Base-by-base conservation (phyloP, 371 early-diverging fungal species). In the Syncephalastrum racemosum region DNA sequence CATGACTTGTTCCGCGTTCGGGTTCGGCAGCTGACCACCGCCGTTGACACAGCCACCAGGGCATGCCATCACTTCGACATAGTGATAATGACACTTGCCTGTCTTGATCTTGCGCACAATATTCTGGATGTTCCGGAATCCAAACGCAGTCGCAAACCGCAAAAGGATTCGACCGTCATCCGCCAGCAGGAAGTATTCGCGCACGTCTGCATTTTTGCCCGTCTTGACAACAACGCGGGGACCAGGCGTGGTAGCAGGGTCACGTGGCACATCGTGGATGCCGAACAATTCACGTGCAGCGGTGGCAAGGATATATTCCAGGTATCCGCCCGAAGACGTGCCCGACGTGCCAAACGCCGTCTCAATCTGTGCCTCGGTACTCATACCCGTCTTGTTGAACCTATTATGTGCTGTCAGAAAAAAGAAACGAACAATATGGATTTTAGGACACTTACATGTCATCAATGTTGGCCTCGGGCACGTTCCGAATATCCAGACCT, bases 31-130 rank as follows among this genome's bases (percentile, higher is more conserved):
- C 63, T 96, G 95, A 4, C 96, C 96, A 24, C 95, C 96, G 10
- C 96, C 96, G 65, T 94, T 94, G 54, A 91, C 88, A 74, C 96
- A 96, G 6, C 86, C 82, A 41, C 91, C 94, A 44, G 96, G 96
- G 68, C 96, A 96, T 7, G 96, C 96, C 95, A 94, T 94, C n/a
- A 98, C 92, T 64, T 98, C 98, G 1, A 97, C 90, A 64, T 88
- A 98, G 62, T 96, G 89, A 67, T 90, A 94, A 1, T 68, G 69
- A 18, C 82, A 77, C 48, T 83, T 82, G 25, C 85, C 82, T 1
- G 77, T 79, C 56, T 92, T 92, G 50, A 90, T 72, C 60, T 90
- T 93, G 18, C 97, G 89, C 16, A 97, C 92, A 49, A 96, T 67
- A 57, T 95, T 97, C 72, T 98, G 98, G 59, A 98, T 92, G 66